Evolutionary conservation across 2,329 filamentous ascomycete genomes (phyloP).

Genomic region (Monilinia polystroma): DNA sequence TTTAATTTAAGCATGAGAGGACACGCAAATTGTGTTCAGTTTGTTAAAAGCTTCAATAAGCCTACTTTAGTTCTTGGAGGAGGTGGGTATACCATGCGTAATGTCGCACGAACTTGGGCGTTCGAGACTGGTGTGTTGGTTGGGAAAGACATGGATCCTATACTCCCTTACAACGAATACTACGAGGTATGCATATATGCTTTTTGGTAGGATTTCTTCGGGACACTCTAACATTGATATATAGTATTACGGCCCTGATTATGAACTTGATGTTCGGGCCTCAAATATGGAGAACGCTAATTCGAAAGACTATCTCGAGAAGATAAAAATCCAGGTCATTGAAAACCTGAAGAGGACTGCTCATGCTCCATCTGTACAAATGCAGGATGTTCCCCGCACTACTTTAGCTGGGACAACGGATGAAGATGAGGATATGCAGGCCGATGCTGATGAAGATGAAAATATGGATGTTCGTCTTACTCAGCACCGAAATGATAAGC

Average conservation of each 20-base stretch:
- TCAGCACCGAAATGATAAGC: conserved; percentile 78
- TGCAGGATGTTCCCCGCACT: conserved; percentile 71
- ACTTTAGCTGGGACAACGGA: conserved; percentile 63
- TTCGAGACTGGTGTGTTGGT: conserved; percentile 92
- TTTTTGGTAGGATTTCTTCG: conserved; percentile 46
- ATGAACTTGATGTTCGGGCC: conserved; percentile 83
- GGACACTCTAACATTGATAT: conserved; percentile 23
- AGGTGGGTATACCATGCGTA: conserved; percentile 95
- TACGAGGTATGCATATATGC: conserved; percentile 67
- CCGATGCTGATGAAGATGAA: conserved; percentile 77
- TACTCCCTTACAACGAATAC: conserved; percentile 95
- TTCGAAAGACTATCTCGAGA: conserved; percentile 75
- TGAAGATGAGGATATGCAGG: conserved; percentile 64
- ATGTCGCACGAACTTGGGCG: conserved; percentile 95
- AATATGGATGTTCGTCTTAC: conserved; percentile 83
- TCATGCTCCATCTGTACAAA: conserved; percentile 85
- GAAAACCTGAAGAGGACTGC: conserved; percentile 86
- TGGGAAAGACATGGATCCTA: conserved; percentile 73
- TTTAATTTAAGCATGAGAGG: conserved; percentile 98
- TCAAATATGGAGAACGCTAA: conserved; percentile 92
- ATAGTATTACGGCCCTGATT: conserved; percentile 88
- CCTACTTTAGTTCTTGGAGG: conserved; percentile 92
- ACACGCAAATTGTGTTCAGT: conserved; percentile 91
- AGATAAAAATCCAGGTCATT: conserved; percentile 76
- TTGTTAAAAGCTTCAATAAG: conserved; percentile 79